Conservation (phyloP, 116 monocot species). For the Posidonia oceanica region DNA sequence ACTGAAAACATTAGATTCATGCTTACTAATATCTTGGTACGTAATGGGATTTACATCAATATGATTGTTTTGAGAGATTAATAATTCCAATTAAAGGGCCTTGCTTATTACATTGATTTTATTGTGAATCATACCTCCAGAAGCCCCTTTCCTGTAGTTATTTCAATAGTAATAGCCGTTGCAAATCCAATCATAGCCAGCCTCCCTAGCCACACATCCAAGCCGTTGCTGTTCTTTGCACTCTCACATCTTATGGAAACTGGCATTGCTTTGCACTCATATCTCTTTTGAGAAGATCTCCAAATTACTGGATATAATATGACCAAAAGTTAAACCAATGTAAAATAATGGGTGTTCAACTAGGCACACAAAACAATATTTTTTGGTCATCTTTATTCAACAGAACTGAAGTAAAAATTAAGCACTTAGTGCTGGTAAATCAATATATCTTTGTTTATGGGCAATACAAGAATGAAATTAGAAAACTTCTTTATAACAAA, state of each 20-base stretch:
- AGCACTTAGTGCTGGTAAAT: too few relatives aligned
- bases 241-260: slow-evolving; percentile 59
- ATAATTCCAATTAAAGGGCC: neutral
- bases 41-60: neutral
- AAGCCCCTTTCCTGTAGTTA: slow-evolving; percentile 61
- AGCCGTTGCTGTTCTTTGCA: slow-evolving; percentile 32
- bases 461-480: too few relatives aligned
- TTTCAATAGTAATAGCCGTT: slow-evolving; percentile 49
- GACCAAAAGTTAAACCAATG: too few relatives aligned
- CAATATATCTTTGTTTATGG: too few relatives aligned
- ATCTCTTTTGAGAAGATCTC: slow-evolving; percentile 18
- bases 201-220: slow-evolving; percentile 65
- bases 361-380: too few relatives aligned
- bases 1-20: too few relatives aligned
- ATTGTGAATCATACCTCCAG: slow-evolving; percentile 39
- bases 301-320: slow-evolving; percentile 13
- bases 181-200: slow-evolving; percentile 73
- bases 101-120: neutral
- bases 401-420: too few relatives aligned
- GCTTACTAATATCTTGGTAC: neutral
- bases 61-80: neutral
- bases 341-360: too few relatives aligned
- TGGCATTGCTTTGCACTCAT: slow-evolving; percentile 12
- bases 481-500: too few relatives aligned
- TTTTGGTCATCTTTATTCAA: too few relatives aligned